Conservation (phyloP, 495 filamentous ascomycete genomes). For the Xylaria nigripes region DNA sequence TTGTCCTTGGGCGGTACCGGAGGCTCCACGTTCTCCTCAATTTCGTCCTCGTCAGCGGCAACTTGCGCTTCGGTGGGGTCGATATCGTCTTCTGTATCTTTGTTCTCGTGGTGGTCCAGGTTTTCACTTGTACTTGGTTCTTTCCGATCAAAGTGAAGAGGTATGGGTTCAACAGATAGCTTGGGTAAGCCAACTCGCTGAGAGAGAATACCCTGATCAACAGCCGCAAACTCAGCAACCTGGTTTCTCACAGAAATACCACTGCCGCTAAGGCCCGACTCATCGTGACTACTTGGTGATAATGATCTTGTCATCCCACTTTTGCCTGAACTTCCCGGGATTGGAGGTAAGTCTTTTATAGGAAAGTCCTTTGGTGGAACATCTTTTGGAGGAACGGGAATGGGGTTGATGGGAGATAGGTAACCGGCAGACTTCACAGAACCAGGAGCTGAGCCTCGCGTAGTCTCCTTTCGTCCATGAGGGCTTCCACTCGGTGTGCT, state of each 20-base stretch:
- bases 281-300: constrained; percentile 27
- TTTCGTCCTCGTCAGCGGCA: constrained; percentile 35
- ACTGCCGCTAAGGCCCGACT: constrained; percentile 17
- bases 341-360: constrained; percentile 23
- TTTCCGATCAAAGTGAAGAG: constrained; percentile 30
- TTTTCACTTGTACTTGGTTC: constrained; percentile 14
- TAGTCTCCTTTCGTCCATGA: constrained; percentile 36
- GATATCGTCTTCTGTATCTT: constrained; percentile 12
- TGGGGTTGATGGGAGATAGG: constrained; percentile 23
- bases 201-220: constrained; percentile 46
- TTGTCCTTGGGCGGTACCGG: constrained; percentile 26
- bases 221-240: constrained; percentile 42
- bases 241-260: constrained; percentile 33
- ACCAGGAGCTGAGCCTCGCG: constrained; percentile 19
- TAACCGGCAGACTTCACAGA: constrained; percentile 16
- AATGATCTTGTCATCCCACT: constrained; percentile 27
- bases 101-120: constrained; percentile 17
- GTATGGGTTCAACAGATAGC: constrained; percentile 30
- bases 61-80: constrained; percentile 28
- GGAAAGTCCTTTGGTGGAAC: constrained; percentile 23
- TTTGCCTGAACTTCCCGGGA: constrained; percentile 23
- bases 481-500: constrained; percentile 42
- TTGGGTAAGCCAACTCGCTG: constrained; percentile 35
- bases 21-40: constrained; percentile 19
- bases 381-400: constrained; percentile 25